Evolutionary conservation across 1,284 basidiomycete genomes (phyloP).

Genomic region (Abortiporus biennis): DNA sequence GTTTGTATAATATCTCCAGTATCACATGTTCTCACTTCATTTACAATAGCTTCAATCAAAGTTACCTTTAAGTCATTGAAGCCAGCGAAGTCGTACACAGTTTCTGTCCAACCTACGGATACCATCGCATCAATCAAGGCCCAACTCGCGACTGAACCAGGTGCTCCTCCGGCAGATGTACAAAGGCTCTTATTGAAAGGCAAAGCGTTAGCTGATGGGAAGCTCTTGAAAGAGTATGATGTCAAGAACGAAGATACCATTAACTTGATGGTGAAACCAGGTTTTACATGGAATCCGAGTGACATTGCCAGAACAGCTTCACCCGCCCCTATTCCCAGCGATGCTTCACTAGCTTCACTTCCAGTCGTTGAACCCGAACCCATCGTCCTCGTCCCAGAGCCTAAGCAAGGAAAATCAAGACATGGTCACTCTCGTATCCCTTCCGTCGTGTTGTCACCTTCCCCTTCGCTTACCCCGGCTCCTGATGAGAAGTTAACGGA

Average conservation of each 20-base stretch:
- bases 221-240: constrained; percentile 84
- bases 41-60: constrained; percentile 44
- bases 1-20: constrained; percentile 9
- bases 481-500: constrained; percentile 46
- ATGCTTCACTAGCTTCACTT: constrained; percentile 7
- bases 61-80: constrained; percentile 88
- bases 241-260: constrained; percentile 75
- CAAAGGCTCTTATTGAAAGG: constrained; percentile 89
- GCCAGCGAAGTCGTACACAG: constrained; percentile 69
- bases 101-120: constrained; percentile 71
- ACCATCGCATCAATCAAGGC: constrained; percentile 75
- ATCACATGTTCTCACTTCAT: neutral
- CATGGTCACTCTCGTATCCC: constrained; percentile 56
- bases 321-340: constrained; percentile 8
- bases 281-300: constrained; percentile 59
- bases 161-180: constrained; percentile 63
- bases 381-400: constrained; percentile 21
- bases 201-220: constrained; percentile 82
- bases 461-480: constrained; percentile 43
- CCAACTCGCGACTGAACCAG: constrained; percentile 55
- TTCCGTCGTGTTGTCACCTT: constrained; percentile 69
- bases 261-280: constrained; percentile 81
- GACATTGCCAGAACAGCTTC: constrained; percentile 19
- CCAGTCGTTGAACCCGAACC: constrained; percentile 10
- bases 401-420: constrained; percentile 15